Evolutionary conservation across 192 early-diverging fungal genomes (phyloP), one percentile per base, ranked within the genome.

Genomic region (Bifiguratus adelaidae): DNA sequence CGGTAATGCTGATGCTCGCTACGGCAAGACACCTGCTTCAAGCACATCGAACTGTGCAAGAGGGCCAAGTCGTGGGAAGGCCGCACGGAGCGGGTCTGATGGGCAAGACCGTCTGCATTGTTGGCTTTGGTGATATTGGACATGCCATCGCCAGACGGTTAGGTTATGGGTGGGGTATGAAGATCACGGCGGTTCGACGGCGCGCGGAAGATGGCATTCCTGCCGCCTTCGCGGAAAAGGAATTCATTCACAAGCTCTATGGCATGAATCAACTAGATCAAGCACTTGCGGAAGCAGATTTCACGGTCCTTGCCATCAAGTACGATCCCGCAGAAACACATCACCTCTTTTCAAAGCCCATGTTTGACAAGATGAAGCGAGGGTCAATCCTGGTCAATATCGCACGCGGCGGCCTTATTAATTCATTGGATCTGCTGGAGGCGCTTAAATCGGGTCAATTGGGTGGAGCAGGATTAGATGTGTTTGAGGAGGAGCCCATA

Each of bases 41-140:
- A 15, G 32, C 48, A 4, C 20, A 25, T 18, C 11, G 27, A 3
- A 38, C 37, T 16, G 48, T 50, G 5, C 32, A 15, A 15, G 21
- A 50, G 13, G 48, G 48, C 3, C 26, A 38, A 11, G 19, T 34
- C 1, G 33, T 36, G 9, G 48, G 48, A 8, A 34, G 34, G 7
- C 22, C 27, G 5, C 37, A 25, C 25, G 48, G 48, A 25, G 27
- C 15, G n/a, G 36, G 48, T 24, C 18, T 74, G 37, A 44, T 35
- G 32, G 64, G 48, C 12, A 76, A 79, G 56, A 62, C 58, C 1
- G 53, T 81, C 3, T 73, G 73, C 2, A 58, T 81, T 34, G 67
- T 78, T 24, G 78, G 78, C 11, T 53, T 78, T 41, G 78, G 78
- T 2, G 65, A 70, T 11, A 78, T 78, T 32, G 78, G 76, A 0